Base-by-base conservation (phyloP, 345 rosid species). In the Raphanus sativus region DNA sequence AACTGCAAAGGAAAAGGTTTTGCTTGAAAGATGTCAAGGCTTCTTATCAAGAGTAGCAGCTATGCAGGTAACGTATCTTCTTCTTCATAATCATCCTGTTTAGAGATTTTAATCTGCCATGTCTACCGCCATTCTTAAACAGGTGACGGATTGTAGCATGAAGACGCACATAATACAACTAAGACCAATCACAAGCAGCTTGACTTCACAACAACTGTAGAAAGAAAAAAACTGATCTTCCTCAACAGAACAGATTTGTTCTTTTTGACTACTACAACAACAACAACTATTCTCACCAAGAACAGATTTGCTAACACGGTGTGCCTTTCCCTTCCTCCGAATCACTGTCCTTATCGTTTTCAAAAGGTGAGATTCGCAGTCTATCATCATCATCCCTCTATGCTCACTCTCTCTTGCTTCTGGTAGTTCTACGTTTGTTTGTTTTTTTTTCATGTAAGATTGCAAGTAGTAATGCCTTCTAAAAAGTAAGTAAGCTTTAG, bases 71-170 rank as follows among this genome's bases (percentile, higher is more conserved):
- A 70, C 45, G 1, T 40, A 67, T 59, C 11, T 17, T 68, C 62
- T 70, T 9, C 62, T 70, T 9, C 55, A 6, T 9, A 50, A 10
- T 63, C 11, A 13, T 28, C 62, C 68, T 62, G 13, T 50, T 61
- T 61, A 32, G 69, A 33, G 56, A 33, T 24, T 48, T 48, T 34
- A 67, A 36, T 62, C 12, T 17, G 40, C 8, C 0, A 64, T 67
- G 21, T 45, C 26, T 63, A 62, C 32, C 38, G 7, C 21, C 36
- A 8, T 74, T 59, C 69, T 74, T 58, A 30, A 76, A 80, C 89
- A 91, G 98, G 93, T 92, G 29, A 90, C 90, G 55, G 89, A 88
- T 75, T 87, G 93, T 86, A 94, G 97, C 93, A 83, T 94, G 97
- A 90, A 93, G 84, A 91, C 97, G 26, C 98, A 94, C 73, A 75